These are phyloP conservation scores for Spathaspora passalidarum DNA, from an alignment of 805 yeast genomes.

Conservation along the genomic window DNA sequence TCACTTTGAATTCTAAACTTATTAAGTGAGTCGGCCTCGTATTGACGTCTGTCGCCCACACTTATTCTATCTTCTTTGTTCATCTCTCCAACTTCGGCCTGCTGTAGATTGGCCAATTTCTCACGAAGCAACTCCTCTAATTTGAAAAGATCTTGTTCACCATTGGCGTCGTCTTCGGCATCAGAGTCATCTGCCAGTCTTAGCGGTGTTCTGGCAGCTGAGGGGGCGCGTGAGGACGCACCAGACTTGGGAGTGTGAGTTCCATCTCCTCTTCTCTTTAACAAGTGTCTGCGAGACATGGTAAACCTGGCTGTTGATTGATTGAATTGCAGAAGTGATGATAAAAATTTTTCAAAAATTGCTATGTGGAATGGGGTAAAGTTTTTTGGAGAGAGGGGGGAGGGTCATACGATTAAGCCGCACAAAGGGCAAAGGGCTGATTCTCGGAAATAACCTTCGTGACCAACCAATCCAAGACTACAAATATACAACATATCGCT, in stretches of 20 bases:
- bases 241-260: conserved; percentile 16
- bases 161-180: conserved; percentile 34
- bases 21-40: conserved; percentile 26
- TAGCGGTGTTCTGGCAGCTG: conserved; percentile 33
- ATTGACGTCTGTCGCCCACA: conserved; percentile 11
- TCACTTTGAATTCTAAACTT: conserved; percentile 33
- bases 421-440: too few relatives aligned
- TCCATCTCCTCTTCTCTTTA: conserved; percentile 13
- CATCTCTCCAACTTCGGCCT: conserved; percentile 10
- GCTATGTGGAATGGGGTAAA: background rate
- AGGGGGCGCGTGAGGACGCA: conserved; percentile 28
- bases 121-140: conserved; percentile 33
- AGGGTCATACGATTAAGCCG: background rate
- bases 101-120: conserved; percentile 30
- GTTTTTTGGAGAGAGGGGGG: background rate
- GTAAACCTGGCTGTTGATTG: background rate
- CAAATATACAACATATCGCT: too few relatives aligned
- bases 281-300: conserved; percentile 9
- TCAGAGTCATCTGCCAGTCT: conserved; percentile 19
- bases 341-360: background rate
- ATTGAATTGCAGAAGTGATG: background rate
- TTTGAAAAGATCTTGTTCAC: conserved; percentile 26
- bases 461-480: too few relatives aligned
- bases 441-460: too few relatives aligned
- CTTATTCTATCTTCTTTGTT: conserved; percentile 12